phyloP scores from a whole-genome alignment of 2,329 filamentous ascomycete genomes.

The Botryotinia convoluta region DNA sequence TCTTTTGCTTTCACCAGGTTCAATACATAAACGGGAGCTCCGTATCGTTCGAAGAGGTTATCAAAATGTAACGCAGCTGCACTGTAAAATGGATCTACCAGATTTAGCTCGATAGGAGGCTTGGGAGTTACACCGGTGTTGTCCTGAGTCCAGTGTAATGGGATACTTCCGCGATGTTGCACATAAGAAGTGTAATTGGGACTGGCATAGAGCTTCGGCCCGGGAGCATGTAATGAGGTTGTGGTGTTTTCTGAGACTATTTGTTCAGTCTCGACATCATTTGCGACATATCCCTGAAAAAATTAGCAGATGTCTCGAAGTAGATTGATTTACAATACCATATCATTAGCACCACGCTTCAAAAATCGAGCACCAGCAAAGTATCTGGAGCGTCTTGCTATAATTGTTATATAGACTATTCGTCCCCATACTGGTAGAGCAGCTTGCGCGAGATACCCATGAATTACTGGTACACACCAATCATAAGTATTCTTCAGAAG shows the following conservation, averaged over 20 bases:
- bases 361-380: slow-evolving; percentile 94
- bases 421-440: slow-evolving; percentile 83
- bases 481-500: slow-evolving; percentile 80
- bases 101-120: slow-evolving; percentile 89
- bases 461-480: slow-evolving; percentile 94
- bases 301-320: slow-evolving; percentile 20
- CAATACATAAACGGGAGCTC: slow-evolving; percentile 84
- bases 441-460: slow-evolving; percentile 93
- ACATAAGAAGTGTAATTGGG: slow-evolving; percentile 95
- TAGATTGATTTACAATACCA: slow-evolving; percentile 43
- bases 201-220: slow-evolving; percentile 79
- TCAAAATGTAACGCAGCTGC: slow-evolving; percentile 94
- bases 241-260: slow-evolving; percentile 93
- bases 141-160: slow-evolving; percentile 96
- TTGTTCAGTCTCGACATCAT: slow-evolving; percentile 98
- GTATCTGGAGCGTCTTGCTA: slow-evolving; percentile 85
- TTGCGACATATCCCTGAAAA: slow-evolving; percentile 78
- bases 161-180: slow-evolving; percentile 94
- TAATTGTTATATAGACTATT: slow-evolving; percentile 86
- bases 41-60: slow-evolving; percentile 89
- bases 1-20: slow-evolving; percentile 91
- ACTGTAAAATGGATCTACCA: slow-evolving; percentile 94
- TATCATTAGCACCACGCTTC: slow-evolving; percentile 90
- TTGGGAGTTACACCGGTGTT: slow-evolving; percentile 94
- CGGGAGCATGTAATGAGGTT: slow-evolving; percentile 92